Evolutionary conservation across 305 asterid species (phyloP).

Genomic region (Fraxinus dipetala): DNA sequence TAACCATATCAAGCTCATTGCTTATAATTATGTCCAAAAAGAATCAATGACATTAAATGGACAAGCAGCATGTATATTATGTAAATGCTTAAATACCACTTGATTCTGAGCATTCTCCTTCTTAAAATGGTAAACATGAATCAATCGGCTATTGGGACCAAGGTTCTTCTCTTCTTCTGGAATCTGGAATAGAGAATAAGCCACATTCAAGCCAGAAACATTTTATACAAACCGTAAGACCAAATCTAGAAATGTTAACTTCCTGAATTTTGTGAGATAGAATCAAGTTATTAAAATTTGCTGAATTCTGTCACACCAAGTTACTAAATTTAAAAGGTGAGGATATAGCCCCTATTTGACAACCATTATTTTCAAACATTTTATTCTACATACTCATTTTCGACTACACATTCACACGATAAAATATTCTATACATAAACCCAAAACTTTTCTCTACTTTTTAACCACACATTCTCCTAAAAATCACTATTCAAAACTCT

Average conservation of each 20-base stretch:
- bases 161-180: slow-evolving; percentile 78
- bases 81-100: slow-evolving; percentile 40
- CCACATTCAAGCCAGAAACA: not conserved
- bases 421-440: too few species aligned
- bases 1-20: not conserved
- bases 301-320: not conserved
- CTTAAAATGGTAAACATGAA: slow-evolving; percentile 79
- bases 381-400: too few species aligned
- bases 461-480: too few species aligned
- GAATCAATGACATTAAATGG: not conserved
- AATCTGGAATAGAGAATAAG: slow-evolving; percentile 39
- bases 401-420: too few species aligned
- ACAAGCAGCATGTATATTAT: slow-evolving; percentile 8
- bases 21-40: not conserved
- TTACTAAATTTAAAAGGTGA: not conserved
- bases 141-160: slow-evolving; percentile 67
- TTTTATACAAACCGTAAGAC: not conserved
- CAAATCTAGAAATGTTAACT: not conserved
- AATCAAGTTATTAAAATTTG: too few species aligned
- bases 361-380: too few species aligned
- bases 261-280: too few species aligned
- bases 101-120: slow-evolving; percentile 74
- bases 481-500: too few species aligned
- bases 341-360: too few species aligned
- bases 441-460: too few species aligned